Conservation (phyloP, 495 filamentous ascomycete genomes). For the Aspergillus avenaceus region DNA sequence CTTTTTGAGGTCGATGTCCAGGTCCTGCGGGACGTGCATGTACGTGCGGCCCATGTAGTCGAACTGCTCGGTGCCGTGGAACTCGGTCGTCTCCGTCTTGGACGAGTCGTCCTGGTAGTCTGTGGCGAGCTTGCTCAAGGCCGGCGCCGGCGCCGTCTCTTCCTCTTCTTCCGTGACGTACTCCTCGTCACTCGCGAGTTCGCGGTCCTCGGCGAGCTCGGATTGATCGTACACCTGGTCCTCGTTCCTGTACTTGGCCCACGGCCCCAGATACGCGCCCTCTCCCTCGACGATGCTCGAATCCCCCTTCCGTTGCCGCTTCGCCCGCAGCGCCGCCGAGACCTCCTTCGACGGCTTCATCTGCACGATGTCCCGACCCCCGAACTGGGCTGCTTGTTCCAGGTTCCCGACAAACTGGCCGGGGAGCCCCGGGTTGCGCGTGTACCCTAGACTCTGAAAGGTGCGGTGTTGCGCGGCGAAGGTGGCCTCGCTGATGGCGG, state of each 20-base stretch:
- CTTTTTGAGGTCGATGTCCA: slow-evolving; percentile 83
- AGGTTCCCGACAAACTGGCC: slow-evolving; percentile 53
- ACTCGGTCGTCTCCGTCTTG: slow-evolving; percentile 74
- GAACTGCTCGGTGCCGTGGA: slow-evolving; percentile 75
- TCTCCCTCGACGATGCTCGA: slow-evolving; percentile 78
- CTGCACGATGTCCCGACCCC: slow-evolving; percentile 55
- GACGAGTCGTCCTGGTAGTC: slow-evolving; percentile 53
- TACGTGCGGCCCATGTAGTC: slow-evolving; percentile 88
- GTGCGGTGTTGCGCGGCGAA: slow-evolving; percentile 80
- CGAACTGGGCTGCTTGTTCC: slow-evolving; percentile 44
- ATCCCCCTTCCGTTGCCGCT: slow-evolving; percentile 80
- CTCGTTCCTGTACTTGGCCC: slow-evolving; percentile 77
- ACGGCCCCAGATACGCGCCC: slow-evolving; percentile 85
- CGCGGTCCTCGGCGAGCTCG: slow-evolving; percentile 47
- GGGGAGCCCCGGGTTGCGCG: slow-evolving; percentile 50
- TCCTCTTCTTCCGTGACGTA: slow-evolving; percentile 62
- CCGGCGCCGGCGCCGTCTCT: slow-evolving; percentile 38
- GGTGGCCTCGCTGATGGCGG: slow-evolving; percentile 81
- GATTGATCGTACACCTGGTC: slow-evolving; percentile 59
- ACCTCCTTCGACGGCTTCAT: slow-evolving; percentile 62
- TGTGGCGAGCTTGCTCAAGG: slow-evolving; percentile 55
- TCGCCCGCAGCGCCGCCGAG: slow-evolving; percentile 58
- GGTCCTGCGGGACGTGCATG: slow-evolving; percentile 87
- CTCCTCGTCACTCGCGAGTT: slow-evolving; percentile 73
- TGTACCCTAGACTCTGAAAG: slow-evolving; percentile 61